Base-by-base conservation (phyloP, 2,329 filamentous ascomycete genomes). In the Pleomassaria siparia region DNA sequence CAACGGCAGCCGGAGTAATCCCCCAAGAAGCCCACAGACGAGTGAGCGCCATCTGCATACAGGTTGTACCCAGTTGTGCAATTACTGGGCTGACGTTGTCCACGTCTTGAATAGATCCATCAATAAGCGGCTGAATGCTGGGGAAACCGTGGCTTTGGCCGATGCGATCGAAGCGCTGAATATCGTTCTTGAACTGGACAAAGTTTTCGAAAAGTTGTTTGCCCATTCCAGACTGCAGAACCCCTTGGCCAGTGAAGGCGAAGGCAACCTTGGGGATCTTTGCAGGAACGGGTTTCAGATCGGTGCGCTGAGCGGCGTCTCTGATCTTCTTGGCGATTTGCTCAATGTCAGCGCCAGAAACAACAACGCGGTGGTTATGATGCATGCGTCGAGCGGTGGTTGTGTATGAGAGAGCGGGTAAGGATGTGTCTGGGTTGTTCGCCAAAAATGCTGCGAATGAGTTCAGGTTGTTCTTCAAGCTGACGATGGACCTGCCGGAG, bases 191-290 rank as follows among this genome's bases (percentile, higher is more conserved):
- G 60, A 72, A 74, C 7, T 37, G 40, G 11, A 55, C 41, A 1
- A 49, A 47, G 7, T 59, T 28, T 20, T 63, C 30, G 28, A 56
- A 55, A 2, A 64, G 45, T 39, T 59, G 44, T 13, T 43, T 35
- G 22, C 35, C 44, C 48, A 63, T 55, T 0, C 33, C 44, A 7
- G 44, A 40, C 42, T 68, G 60, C 1, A 45, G 56, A 2, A 63
- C 49, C 2, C 72, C 72, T 55, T 74, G 70, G 4, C 72, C 71
- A 18, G 72, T 72, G 50, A 74, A 74, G 12, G 57, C 53, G 46
- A 77, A 76, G 0, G 62, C 62, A 11, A 75, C 46, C 2, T 43
- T 40, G 2, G 65, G 57, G 2, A 59, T 36, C 44, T 22, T 28
- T 43, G 16, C 21, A 15, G 39, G 20, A 24, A 53, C 35, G 2